Base-by-base conservation (phyloP, 2,329 filamentous ascomycete species). In the Neopestalotiopsis clavispora region DNA sequence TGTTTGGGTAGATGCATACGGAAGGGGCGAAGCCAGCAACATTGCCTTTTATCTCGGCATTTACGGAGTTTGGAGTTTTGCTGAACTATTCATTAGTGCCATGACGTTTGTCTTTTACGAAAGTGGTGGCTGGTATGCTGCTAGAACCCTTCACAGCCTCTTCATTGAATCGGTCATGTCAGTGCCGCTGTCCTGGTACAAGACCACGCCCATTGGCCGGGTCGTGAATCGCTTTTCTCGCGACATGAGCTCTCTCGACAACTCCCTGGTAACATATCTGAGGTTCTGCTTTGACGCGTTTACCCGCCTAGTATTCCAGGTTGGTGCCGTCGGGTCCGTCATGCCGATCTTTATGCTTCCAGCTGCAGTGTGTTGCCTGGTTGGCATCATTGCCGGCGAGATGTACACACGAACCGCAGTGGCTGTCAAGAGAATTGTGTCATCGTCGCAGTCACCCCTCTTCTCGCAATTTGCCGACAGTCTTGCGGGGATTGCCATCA, bases 391-490 rank as follows among this genome's bases (percentile, higher is more conserved):
- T 30, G 78, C 80, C 17, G 83, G 82, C 52, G 83, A 84, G 71
- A 77, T 84, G 74, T 85, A 84, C 72, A 84, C 81, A 1, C 78
- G 82, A n/a, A 81, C 82, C 1, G 81, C 82, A 10, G 78, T 83
- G 3, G 78, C 79, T 2, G 75, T 84, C 67, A 84, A 84, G 72
- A 76, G 82, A 4, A 75, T 84, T 0, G 73, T 79, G 4, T 80
- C 81, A 0, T 78, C 81, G 1, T 79, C 80, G 4, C 81, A 82
- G 63, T 87, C 86, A 0, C 87, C 87, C 13, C 81, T 89, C 1
- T 89, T 88, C 72, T 85, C 86, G 1, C 86, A 88, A 68, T 89
- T 89, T 69, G 82, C 84, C 1, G 86, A 87, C 66, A 86, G 84
- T 0, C 77, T 87, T 1, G 81, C 84, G 4, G 86, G 86, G 0